These are phyloP conservation scores for Steccherinum ochraceum DNA, from an alignment of 768 basidiomycete genomes.

Conservation along the genomic window DNA sequence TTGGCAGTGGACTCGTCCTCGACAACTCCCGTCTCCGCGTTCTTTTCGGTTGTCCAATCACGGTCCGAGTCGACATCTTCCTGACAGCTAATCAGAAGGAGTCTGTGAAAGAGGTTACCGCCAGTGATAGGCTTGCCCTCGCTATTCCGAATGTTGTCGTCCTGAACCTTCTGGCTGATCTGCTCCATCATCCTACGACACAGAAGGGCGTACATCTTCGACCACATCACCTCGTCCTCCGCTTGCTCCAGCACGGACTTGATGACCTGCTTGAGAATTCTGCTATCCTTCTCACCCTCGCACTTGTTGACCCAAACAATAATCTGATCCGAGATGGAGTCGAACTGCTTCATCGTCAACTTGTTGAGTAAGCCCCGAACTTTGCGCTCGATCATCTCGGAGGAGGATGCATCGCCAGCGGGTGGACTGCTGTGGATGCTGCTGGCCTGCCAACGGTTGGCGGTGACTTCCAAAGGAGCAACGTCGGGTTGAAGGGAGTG, in stretches of 20 bases:
- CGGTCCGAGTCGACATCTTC: constrained; percentile 98
- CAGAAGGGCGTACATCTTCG: constrained; percentile 94
- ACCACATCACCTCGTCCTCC: constrained; percentile 92
- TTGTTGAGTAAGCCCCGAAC: constrained; percentile 91
- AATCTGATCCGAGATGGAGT: constrained; percentile 91
- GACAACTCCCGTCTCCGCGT: constrained; percentile 77
- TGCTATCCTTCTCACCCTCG: constrained; percentile 85
- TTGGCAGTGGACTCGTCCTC: constrained; percentile 78
- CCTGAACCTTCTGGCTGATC: constrained; percentile 82
- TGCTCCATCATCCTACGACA: constrained; percentile 95
- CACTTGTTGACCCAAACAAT: constrained; percentile 92
- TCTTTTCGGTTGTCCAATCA: constrained; percentile 86
- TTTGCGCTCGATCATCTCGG: constrained; percentile 86
- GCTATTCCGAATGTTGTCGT: constrained; percentile 73
- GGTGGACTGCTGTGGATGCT: constrained; percentile 37
- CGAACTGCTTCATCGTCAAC: constrained; percentile 94
- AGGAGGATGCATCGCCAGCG: constrained; percentile 45
- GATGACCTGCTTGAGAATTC: constrained; percentile 93
- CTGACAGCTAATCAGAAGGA: constrained; percentile 93
- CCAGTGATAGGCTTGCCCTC: constrained; percentile 90
- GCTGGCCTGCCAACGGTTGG: constrained; percentile 73
- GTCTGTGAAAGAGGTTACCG: constrained; percentile 93
- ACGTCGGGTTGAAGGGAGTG: constrained; percentile 56
- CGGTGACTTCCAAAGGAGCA: constrained; percentile 69
- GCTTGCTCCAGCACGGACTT: constrained; percentile 95